Evolutionary conservation across 371 early-diverging fungal genomes (phyloP), one percentile per base, ranked within the genome.

Genomic region (Circinella umbellata): DNA sequence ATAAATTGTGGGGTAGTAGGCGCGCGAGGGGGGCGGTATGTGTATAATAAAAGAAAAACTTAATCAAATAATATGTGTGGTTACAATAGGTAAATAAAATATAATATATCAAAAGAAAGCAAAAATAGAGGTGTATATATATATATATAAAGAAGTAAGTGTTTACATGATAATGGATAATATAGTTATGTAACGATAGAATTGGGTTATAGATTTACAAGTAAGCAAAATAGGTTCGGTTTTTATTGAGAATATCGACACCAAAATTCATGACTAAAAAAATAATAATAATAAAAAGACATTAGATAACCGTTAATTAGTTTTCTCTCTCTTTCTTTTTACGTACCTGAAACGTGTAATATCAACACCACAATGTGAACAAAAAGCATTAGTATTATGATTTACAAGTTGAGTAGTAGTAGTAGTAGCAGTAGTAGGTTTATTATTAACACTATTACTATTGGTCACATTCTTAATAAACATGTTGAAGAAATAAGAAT

Each of bases 201-300:
- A 51, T 17, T 51, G 64, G 42, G 38, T 39, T 17, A n/a, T 11
- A 42, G 42, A 42, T 42, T 9, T 42, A 11, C 11, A 42, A 42
- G 11, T 42, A 42, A 42, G 11, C 3, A 42, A 9, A 42, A 42
- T 6, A 42, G 11, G 77, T 93, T 93, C 69, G 17, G 5, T n/a
- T 51, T 49, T 51, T n/a, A 51, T 8, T 15, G 51, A 10, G 48
- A n/a, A 17, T 67, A 67, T 17, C 67, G 67, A 42, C 67, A 67
- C 67, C 67, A 67, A 14, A 67, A 67, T 37, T 67, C 67, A 67
- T 67, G 67, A 17, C 67, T 67, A 48, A 53, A 38, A 35, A 4
- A 17, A 66, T 38, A 37, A 51, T 39, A 48, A 64, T 51, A 46
- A 14, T 11, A 17, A 63, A 4, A 47, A 38, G 18, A 4, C 17